Evolutionary conservation across 2,329 filamentous ascomycete species (phyloP), one percentile per base, ranked within the genome.

Genomic region (Epichloe coenophiala): DNA sequence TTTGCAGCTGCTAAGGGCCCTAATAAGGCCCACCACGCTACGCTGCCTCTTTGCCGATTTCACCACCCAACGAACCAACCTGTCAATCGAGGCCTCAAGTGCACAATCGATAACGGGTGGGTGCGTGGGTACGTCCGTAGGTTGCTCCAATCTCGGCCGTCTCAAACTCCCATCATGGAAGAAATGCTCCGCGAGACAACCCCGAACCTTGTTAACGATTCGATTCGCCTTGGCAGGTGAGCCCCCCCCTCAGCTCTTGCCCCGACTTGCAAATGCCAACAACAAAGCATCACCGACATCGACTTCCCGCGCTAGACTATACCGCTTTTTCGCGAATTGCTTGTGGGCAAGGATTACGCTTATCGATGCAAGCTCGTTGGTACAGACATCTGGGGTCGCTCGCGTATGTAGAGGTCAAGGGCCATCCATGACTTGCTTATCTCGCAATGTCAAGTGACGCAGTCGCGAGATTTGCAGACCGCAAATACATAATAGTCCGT

Each of bases 141-240:
- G n/a, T n/a, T n/a, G n/a, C n/a, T n/a, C n/a, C n/a, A n/a, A n/a
- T n/a, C n/a, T n/a, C n/a, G n/a, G 75, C n/a, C 15, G n/a, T 12
- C 39, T n/a, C n/a, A n/a, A n/a, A n/a, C n/a, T n/a, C n/a, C 23
- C 23, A 31, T 31, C 31, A 35, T 45, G 47, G 47, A 53, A 21
- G 44, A 53, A 53, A 53, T 47, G 48, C 51, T 53, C 51, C 51
- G 51, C 39, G n/a, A 17, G 27, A 19, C n/a, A n/a, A n/a, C 4
- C 15, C 31, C n/a, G 13, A 33, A 33, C n/a, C 17, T 17, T 7
- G 12, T 11, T 5, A 5, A 36, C 15, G 19, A 48, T 33, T 23
- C 47, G 38, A 47, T 47, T 40, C 33, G 17, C 21, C 31, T 31
- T 9, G 27, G 9, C 27, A 31, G 27, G 27, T 11, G 27, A 11